Percentiles rank a stretch among this genome's conserved stretches.
phyloP scores from a whole-genome alignment of 495 filamentous ascomycete genomes.

The Annulohypoxylon nitens region DNA sequence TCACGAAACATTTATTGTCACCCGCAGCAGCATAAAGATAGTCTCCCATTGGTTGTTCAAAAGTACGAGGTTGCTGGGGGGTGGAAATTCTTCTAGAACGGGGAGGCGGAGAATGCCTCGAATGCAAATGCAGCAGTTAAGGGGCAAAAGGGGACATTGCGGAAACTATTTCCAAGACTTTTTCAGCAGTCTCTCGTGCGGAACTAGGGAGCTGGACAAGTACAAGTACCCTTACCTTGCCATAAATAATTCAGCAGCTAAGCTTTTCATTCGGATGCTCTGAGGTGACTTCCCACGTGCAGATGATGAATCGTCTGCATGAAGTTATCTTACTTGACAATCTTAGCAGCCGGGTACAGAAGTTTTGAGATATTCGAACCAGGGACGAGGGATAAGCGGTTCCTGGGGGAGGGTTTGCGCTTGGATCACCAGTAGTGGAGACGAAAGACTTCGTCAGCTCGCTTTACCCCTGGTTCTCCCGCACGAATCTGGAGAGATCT shows the following conservation, averaged over 20 bases:
- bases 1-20: constrained; percentile 34
- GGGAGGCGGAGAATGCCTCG: constrained; percentile 8
- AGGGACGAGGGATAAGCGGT: constrained; percentile 22
- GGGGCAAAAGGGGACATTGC: constrained; percentile 15
- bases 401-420: constrained; percentile 27
- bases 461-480: constrained; percentile 2
- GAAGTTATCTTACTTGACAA: constrained; percentile 18
- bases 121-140: not conserved
- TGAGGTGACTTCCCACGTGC: constrained; percentile 5
- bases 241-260: not conserved
- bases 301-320: constrained; percentile 21
- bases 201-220: not conserved
- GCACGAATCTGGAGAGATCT: constrained; percentile 2
- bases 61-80: not conserved
- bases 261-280: constrained; percentile 1
- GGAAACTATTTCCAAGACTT: constrained; percentile 21
- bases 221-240: not conserved
- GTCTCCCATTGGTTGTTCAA: constrained; percentile 1
- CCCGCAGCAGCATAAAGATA: constrained; percentile 2
- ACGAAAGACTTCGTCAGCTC: constrained; percentile 28
- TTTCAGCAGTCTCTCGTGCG: not conserved
- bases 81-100: constrained; percentile 26
- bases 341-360: not conserved
- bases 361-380: constrained; percentile 24
- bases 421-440: constrained; percentile 24